Percentiles rank a stretch among this genome's conserved stretches.
These are phyloP conservation scores for Kodamaea derodonti DNA, from an alignment of 1,139 yeast species.

Conservation along the genomic window DNA sequence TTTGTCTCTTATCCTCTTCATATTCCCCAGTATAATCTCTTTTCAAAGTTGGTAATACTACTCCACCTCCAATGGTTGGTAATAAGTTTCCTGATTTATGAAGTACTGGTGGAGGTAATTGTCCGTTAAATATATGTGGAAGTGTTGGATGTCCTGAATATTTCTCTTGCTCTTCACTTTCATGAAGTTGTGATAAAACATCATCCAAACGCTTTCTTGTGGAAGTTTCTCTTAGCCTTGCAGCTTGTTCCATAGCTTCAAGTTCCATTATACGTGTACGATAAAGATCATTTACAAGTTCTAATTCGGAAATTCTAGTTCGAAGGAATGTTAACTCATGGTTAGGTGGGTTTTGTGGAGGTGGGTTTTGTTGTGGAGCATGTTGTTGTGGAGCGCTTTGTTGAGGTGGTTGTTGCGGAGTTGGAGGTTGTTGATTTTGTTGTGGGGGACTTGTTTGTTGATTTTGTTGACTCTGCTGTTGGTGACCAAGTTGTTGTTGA, in stretches of 20 bases:
- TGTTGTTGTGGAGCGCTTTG: conserved; percentile 13
- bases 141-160: conserved; percentile 1
- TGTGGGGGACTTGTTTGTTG: conserved; percentile 11
- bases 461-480: conserved; percentile 13
- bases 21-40: conserved; percentile 18
- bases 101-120: conserved; percentile 11
- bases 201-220: conserved; percentile 50
- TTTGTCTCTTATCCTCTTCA: conserved; percentile 10
- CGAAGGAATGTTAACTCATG: conserved; percentile 54
- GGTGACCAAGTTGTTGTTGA: conserved; percentile 1
- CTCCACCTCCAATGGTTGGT: conserved; percentile 10
- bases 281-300: conserved; percentile 82
- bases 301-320: conserved; percentile 84
- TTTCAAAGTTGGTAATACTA: conserved; percentile 21
- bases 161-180: not conserved
- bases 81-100: conserved; percentile 10
- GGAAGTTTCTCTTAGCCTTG: conserved; percentile 48
- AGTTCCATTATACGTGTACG: conserved; percentile 77
- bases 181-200: conserved; percentile 17
- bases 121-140: conserved; percentile 1
- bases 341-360: conserved; percentile 1
- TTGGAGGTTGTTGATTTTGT: conserved; percentile 13
- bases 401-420: conserved; percentile 13
- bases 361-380: conserved; percentile 5
- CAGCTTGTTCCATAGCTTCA: conserved; percentile 65